These are phyloP conservation scores for Acorus gramineus DNA, from an alignment of 106 monocot species.

Conservation along the genomic window DNA sequence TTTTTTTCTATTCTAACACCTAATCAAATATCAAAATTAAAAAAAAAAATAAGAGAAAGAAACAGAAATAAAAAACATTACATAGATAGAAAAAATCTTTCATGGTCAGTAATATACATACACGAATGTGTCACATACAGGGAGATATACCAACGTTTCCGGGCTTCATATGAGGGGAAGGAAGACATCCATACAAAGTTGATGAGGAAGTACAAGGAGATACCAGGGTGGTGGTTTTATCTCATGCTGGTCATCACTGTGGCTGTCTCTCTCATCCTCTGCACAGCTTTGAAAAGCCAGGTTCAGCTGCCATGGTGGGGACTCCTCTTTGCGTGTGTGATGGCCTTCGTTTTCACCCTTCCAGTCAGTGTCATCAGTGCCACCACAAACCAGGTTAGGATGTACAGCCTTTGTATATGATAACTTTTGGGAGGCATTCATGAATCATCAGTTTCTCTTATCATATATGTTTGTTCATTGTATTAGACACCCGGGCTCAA, in stretches of 20 bases:
- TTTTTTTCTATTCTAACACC: no score
- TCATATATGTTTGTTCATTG: not conserved
- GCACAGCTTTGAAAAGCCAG: conserved; percentile 57
- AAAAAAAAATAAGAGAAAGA: no score
- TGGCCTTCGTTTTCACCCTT: conserved; percentile 89
- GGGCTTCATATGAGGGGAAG: conserved; percentile 65
- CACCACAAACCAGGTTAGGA: conserved; percentile 81
- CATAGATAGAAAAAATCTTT: no score
- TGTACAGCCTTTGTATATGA: no score
- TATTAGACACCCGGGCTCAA: conserved; percentile 79
- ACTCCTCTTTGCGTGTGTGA: conserved; percentile 67
- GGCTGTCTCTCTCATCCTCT: conserved; percentile 50
- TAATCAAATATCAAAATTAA: no score
- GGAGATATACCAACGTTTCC: conserved; percentile 69
- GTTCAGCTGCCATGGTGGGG: conserved; percentile 97
- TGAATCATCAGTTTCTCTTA: no score
- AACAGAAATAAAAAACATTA: no score
- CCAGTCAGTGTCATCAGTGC: conserved; percentile 95
- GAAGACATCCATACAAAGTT: conserved; percentile 75
- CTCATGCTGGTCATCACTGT: conserved; percentile 26
- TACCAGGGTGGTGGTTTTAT: conserved; percentile 89
- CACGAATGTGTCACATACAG: conserved; percentile 13
- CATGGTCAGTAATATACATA: no score
- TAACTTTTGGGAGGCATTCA: no score
- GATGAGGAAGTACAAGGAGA: conserved; percentile 78